Base-by-base conservation (phyloP, 1,139 yeast species). In the Saccharomyces hybrid region DNA sequence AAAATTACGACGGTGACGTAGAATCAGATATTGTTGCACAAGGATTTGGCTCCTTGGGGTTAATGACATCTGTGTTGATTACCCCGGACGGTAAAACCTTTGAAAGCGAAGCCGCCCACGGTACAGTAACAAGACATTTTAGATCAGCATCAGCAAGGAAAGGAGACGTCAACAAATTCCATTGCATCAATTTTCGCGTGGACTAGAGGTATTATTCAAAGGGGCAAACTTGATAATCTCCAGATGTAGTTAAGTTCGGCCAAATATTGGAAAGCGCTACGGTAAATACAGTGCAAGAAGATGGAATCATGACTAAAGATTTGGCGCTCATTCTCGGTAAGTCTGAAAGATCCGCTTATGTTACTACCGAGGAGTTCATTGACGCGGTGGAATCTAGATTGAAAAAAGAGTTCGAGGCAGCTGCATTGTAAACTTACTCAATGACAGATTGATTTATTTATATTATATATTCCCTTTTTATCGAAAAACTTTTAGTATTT, bases 151-250 rank as follows among this genome's bases (percentile, higher is more conserved):
- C 97, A 91, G 75, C 86, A 85, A 73, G 97, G 97, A 64, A 87
- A 89, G 72, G 96, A 90, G 75, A 91, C 98, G 34, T 89, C 96
- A n/a, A 91, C 98, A 61, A 91, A 91, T 76, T 90, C 97, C 47
- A 91, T 91, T 73, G 98, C 98, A n/a, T 89, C 96, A 29, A 91
- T 91, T 65, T 91, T 85, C 66, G 98, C 98, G 46, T 91, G 98
- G 98, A 81, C 96, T 51, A 84, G 96, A 71, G 98, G 97, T 65
- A 72, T 91, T 56, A 82, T 82, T 62, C 95, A 87, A 77, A 88
- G 98, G 76, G 98, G 97, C 64, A 84, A 81, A 70, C 78, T 91
- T 60, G 98, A 91, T 71, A 73, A 73, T 53, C 96, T 48, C 95
- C 93, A 32, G 93, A 86, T 31, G 96, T 91, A 50, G 80, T 84